A percentile compares a stretch with the other conserved stretches of the same genome.
These are phyloP conservation scores for Cordyceps javanica DNA, from an alignment of 2,329 filamentous ascomycete genomes.

Conservation along the genomic window DNA sequence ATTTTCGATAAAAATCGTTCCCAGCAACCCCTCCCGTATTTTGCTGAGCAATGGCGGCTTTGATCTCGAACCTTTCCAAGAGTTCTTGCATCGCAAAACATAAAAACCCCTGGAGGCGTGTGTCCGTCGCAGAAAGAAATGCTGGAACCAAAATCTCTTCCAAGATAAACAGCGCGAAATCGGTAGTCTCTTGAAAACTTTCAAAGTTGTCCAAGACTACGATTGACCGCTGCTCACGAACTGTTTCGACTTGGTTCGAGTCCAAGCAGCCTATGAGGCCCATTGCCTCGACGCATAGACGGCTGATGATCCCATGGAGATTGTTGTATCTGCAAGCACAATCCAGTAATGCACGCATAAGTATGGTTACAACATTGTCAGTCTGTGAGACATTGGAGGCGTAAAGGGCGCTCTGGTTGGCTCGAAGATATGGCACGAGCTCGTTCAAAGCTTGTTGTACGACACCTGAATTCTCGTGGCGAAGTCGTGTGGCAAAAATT, in stretches of 20 bases:
- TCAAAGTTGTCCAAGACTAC: constrained; percentile 85
- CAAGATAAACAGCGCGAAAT: constrained; percentile 80
- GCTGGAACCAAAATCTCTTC: constrained; percentile 85
- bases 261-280: constrained; percentile 89
- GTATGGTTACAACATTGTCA: constrained; percentile 61
- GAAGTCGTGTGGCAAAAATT: constrained; percentile 66
- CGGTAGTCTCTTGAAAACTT: constrained; percentile 66
- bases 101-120: constrained; percentile 80
- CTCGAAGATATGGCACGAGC: constrained; percentile 64
- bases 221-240: constrained; percentile 73
- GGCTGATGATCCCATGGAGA: constrained; percentile 58
- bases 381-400: constrained; percentile 76
- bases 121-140: constrained; percentile 85
- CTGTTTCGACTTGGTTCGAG: constrained; percentile 77
- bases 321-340: constrained; percentile 75
- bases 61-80: constrained; percentile 70
- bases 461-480: constrained; percentile 80
- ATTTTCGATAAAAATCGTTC: constrained; percentile 63
- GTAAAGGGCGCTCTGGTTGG: constrained; percentile 73
- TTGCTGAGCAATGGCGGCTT: constrained; percentile 42
- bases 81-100: constrained; percentile 94
- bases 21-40: constrained; percentile 38
- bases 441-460: constrained; percentile 77
- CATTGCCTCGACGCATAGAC: constrained; percentile 72
- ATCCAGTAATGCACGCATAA: constrained; percentile 77